Conservation (phyloP, 495 filamentous ascomycete species). For the Xylaria telfairii region DNA sequence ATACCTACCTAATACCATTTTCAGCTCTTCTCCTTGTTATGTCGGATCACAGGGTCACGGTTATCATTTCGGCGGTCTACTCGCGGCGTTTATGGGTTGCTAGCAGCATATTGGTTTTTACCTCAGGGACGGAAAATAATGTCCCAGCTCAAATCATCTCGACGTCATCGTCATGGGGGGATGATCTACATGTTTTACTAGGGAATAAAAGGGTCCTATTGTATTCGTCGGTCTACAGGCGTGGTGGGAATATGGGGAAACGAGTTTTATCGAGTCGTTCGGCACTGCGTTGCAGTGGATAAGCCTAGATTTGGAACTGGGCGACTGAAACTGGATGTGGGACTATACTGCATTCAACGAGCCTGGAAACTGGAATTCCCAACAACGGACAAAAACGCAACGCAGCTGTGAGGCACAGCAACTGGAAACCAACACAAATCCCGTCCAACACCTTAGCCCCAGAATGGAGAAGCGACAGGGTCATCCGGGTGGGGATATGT, state of each 20-base stretch:
- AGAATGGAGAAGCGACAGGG: neutral
- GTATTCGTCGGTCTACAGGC: neutral
- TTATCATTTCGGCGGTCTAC: neutral
- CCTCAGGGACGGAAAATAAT: neutral
- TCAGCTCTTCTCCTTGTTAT: neutral
- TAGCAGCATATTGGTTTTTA: neutral
- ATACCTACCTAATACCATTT: neutral
- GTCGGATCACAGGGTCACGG: neutral
- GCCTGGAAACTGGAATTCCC: constrained; percentile 15
- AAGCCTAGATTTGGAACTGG: constrained; percentile 14
- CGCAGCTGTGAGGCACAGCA: constrained; percentile 4
- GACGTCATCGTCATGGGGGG: constrained; percentile 9
- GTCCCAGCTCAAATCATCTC: neutral
- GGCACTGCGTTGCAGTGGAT: constrained; percentile 14
- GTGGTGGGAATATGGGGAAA: constrained; percentile 14
- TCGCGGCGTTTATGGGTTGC: constrained; percentile 6
- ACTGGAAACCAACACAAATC: neutral
- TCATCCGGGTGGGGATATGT: neutral
- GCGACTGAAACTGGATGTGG: constrained; percentile 11
- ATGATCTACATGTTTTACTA: constrained; percentile 7
- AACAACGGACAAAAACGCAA: neutral
- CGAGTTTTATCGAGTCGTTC: constrained; percentile 3
- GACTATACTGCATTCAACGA: constrained; percentile 8
- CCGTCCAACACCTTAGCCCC: neutral
- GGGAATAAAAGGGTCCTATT: neutral